Evolutionary conservation across 257 asterid genomes (phyloP), one percentile per base, ranked within the genome.

Genomic region (Rauvolfia tetraphylla): DNA sequence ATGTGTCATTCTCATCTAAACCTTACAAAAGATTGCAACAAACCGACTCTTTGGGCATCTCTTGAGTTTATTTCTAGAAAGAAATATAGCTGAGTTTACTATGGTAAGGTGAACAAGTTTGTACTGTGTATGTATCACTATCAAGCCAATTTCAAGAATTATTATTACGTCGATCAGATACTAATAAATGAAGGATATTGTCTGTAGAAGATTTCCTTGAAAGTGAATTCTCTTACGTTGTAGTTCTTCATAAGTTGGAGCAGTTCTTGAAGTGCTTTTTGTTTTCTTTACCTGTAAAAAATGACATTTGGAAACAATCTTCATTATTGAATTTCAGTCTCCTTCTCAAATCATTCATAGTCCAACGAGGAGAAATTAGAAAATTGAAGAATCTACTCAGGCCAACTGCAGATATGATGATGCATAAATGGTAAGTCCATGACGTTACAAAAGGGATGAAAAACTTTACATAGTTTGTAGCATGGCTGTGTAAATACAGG

Each of bases 401-500:
- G 11, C 29, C 48, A n/a, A 6, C 7, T 23, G 49, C 49, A 6
- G 49, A 31, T 31, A 18, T 27, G n/a, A 29, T 22, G 44, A 38
- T 27, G 63, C 38, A 25, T 29, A 36, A 41, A 63, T 33, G 41
- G 18, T 36, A 9, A 79, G 51, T 4, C n/a, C n/a, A n/a, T n/a
- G n/a, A n/a, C n/a, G n/a, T 53, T 54, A 49, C 1, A 48, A 66
- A 54, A 70, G 75, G 14, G 57, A 53, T 20, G 63, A n/a, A 74
- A 76, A 76, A 1, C 42, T 46, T 80, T 88, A 92, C 99, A 95
- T 68, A 83, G 88, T 80, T 88, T 87, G 83, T 81, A 95, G 83
- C 99, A 95, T 25, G 98, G 98, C 76, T 89, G 93, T 7, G 74
- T 5, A 81, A 89, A 85, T 58, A 95, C 97, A 62, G 97, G 96